Base-by-base conservation (phyloP, 192 early-diverging fungal species). In the Backusella psychrophila region DNA sequence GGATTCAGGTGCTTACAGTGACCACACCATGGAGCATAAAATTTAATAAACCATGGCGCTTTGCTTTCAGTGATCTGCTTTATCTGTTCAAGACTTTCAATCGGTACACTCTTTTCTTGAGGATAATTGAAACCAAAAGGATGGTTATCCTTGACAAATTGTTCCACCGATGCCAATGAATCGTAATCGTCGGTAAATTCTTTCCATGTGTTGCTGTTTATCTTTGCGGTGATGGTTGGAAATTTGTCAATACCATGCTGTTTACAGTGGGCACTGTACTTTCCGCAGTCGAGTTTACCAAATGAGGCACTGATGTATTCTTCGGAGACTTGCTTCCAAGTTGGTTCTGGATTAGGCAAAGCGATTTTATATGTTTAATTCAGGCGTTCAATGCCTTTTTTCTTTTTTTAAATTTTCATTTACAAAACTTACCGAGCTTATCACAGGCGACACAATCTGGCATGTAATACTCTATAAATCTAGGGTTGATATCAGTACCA, bases 1-100 rank as follows among this genome's bases (percentile, higher is more conserved):
- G 96, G 96, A 8, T 90, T 92, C 78, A 98, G 88, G 1, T 85
- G 81, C 83, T 95, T 88, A 86, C 96, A 98, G 82, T 97, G 96
- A 26, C 86, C 80, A 79, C 95, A 96, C 94, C 93, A 96, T 6
- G 95, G 95, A 21, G 95, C 94, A 82, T 93, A 94, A 81, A 96
- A 96, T 83, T 94, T 88, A 36, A 97, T 75, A 73, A 97, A 93
- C 95, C 95, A 97, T 65, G 69, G 49, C 2, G 69, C 35, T 15
- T 75, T 49, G 42, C 70, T 49, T 26, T 44, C 39, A 46, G 17
- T 34, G 12, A 71, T 71, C 6, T 71, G 39, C 31, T 44, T 29
- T 17, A 71, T 11, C 36, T 69, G 68, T 9, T 69, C 23, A 26
- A 23, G 9, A 12, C 11, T 63, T 3, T 63, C 26, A 3, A 63